Base-by-base conservation (phyloP, 2,329 filamentous ascomycete genomes). In the Rhinocladiella similis region DNA sequence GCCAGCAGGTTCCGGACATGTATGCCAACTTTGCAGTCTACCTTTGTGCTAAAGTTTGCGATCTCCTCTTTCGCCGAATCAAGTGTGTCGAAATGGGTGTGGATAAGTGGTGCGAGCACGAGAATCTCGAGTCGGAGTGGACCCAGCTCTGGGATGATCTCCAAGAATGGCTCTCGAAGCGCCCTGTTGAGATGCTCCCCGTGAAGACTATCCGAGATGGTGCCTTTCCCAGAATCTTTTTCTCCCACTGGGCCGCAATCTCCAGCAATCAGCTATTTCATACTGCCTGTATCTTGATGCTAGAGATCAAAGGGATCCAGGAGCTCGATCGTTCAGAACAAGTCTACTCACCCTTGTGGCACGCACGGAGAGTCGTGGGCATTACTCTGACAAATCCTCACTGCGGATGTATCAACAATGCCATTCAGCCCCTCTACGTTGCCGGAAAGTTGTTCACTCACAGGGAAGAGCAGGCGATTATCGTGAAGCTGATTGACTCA, bases 21-120 rank as follows among this genome's bases (percentile, higher is more conserved):
- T 77, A 83, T 59, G 83, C 83, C 29, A 85, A 85, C 62, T 82
- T 81, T 60, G 75, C 82, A 6, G 81, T 85, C 2, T 85, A 81
- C 60, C 73, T 86, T 1, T 79, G 76, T 49, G 77, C 81, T 3
- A 76, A 75, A 54, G 76, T 77, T 1, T 81, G 77, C 56, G 76
- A 82, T 60, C 73, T 84, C 2, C 70, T 81, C 12, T 74, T 77
- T 7, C 73, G 77, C 50, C 76, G 75, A 16, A 81, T 79, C 2
- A 75, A 76, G 33, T 78, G 73, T 59, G 62, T 75, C 2, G 79
- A 82, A 61, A 69, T 81, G 1, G 76, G 75, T 5, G 72, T 77
- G 53, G 66, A 71, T 6, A 79, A 79, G 58, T 74, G 74, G 3
- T 79, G 76, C 53, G 70, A 73, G 19, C 67, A 70, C 13, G 67